These are phyloP conservation scores for Boeremia lycopersici DNA, from an alignment of 2,329 filamentous ascomycete genomes.

Conservation along the genomic window DNA sequence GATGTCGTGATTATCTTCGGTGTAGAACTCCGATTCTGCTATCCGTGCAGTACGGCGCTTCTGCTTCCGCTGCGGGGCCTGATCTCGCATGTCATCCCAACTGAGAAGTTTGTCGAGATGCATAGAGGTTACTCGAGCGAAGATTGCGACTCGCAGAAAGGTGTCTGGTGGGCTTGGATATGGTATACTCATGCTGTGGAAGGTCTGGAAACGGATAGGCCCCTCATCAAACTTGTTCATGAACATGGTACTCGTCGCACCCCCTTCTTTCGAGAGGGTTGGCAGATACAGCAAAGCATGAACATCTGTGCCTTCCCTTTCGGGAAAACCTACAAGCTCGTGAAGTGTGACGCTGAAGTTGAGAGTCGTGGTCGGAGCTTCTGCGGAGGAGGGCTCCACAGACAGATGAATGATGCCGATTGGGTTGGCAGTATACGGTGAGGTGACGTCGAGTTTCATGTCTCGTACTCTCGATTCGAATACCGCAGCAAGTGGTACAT, in stretches of 20 bases:
- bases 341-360: conserved; percentile 99
- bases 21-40: conserved; percentile 89
- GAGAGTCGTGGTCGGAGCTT: conserved; percentile 87
- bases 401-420: conserved; percentile 90
- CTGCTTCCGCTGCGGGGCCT: conserved; percentile 61
- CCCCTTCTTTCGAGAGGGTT: conserved; percentile 80
- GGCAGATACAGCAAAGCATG: conserved; percentile 97
- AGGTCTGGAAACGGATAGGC: conserved; percentile 91
- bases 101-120: conserved; percentile 96
- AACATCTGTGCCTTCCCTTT: conserved; percentile 92
- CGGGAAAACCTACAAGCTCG: conserved; percentile 90
- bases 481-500: conserved; percentile 89
- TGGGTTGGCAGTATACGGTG: conserved; percentile 88
- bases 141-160: conserved; percentile 84
- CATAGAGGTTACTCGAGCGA: conserved; percentile 88
- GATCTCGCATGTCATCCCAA: conserved; percentile 98
- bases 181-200: conserved; percentile 96
- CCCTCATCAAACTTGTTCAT: conserved; percentile 93
- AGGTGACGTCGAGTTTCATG: conserved; percentile 87
- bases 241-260: conserved; percentile 94
- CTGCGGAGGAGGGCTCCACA: conserved; percentile 89
- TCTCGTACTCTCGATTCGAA: conserved; percentile 96
- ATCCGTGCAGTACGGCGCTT: conserved; percentile 71
- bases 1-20: conserved; percentile 91
- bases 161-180: conserved; percentile 76